phyloP scores from a whole-genome alignment of 2,329 filamentous ascomycete species.

The Aschersonia sp. region DNA sequence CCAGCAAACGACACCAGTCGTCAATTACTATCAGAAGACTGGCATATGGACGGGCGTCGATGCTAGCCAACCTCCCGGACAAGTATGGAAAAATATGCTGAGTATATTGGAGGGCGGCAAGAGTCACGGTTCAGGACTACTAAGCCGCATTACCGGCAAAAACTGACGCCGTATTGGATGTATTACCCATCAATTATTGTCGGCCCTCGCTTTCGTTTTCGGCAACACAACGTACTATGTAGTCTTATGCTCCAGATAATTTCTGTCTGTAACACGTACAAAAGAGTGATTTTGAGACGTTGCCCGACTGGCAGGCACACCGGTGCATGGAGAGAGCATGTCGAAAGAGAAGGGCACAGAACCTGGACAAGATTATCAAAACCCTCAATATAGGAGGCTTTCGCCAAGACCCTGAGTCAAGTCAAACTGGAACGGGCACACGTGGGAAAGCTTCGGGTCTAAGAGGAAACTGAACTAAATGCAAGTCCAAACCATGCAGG shows the following conservation, averaged over 20 bases:
- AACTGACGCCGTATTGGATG: conserved; percentile 6
- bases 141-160: conserved; percentile 20
- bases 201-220: not conserved
- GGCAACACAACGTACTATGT: not conserved
- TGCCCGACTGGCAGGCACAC: too few species aligned
- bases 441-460: too few species aligned
- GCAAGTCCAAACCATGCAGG: too few species aligned
- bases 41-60: conserved; percentile 95
- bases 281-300: not conserved
- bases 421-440: too few species aligned
- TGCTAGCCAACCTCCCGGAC: conserved; percentile 86
- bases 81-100: conserved; percentile 89
- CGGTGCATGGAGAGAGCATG: too few species aligned
- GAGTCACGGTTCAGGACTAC: conserved; percentile 21
- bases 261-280: conserved; percentile 6
- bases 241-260: conserved; percentile 3
- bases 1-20: conserved; percentile 81
- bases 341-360: too few species aligned
- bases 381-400: too few species aligned
- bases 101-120: conserved; percentile 56
- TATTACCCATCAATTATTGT: not conserved
- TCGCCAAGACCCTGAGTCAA: too few species aligned
- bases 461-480: too few species aligned
- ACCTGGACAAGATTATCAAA: too few species aligned
- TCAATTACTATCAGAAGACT: conserved; percentile 91